phyloP scores from a whole-genome alignment of 2,329 filamentous ascomycete genomes.

The Pyrenochaeta sp. region DNA sequence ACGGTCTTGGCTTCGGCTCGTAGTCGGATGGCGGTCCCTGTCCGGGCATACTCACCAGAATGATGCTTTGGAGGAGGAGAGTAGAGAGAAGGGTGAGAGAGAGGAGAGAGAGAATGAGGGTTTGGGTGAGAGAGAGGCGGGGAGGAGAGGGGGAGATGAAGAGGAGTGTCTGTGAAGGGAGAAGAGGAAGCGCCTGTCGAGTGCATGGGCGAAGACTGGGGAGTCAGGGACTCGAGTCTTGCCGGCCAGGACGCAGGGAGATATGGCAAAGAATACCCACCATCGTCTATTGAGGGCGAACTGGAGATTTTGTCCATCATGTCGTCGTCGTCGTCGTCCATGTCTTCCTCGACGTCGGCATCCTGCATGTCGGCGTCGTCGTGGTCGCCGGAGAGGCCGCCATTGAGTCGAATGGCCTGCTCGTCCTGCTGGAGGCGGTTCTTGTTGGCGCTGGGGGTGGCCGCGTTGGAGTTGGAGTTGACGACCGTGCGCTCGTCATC shows the following conservation, averaged over 20 bases:
- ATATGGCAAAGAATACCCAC: slow-evolving; percentile 72
- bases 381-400: slow-evolving; percentile 41
- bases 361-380: slow-evolving; percentile 65
- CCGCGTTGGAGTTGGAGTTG: too few species aligned
- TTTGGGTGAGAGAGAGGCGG: slow-evolving; percentile 23
- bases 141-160: slow-evolving; percentile 54
- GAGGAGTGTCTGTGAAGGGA: slow-evolving; percentile 52
- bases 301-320: slow-evolving; percentile 99
- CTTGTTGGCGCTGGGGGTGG: slow-evolving; percentile 25
- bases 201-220: slow-evolving; percentile 37
- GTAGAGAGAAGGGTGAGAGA: slow-evolving; percentile 22
- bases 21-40: slow-evolving; percentile 22
- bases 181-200: slow-evolving; percentile 49
- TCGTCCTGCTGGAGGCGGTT: slow-evolving; percentile 36
- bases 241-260: slow-evolving; percentile 47
- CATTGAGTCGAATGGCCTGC: slow-evolving; percentile 43
- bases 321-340: slow-evolving; percentile 93
- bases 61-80: slow-evolving; percentile 56
- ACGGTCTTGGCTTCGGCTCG: slow-evolving; percentile 5
- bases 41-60: slow-evolving; percentile 58
- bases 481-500: slow-evolving; percentile 61
- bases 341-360: slow-evolving; percentile 71
- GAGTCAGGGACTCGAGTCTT: slow-evolving; percentile 53
- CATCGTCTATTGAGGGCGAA: slow-evolving; percentile 98
- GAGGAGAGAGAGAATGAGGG: slow-evolving; percentile 47